Base-by-base conservation (phyloP, 768 basidiomycete species). In the Mycena filopes region DNA sequence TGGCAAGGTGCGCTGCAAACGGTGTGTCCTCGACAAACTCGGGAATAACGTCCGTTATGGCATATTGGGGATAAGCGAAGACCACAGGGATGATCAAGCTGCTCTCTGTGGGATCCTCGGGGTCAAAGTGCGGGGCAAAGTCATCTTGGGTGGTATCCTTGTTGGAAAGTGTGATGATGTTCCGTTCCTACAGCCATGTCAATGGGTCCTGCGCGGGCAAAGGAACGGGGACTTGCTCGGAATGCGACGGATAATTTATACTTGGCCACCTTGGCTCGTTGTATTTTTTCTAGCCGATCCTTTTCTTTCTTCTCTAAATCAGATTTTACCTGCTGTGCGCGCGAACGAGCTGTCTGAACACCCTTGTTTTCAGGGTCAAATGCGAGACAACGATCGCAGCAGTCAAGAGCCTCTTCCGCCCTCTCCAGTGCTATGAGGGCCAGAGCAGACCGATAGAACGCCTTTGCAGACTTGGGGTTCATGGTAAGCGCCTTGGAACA, bases 21-120 rank as follows among this genome's bases (percentile, higher is more conserved):
- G 94, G 86, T 2, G 93, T 90, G 67, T 91, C 87, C 76, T 98
- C 96, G 68, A 88, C 83, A 77, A 97, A 98, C 53, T 90, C 84
- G 16, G 91, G 83, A 68, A 98, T 92, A 62, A 96, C 84, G 77
- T 99, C 98, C 29, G 96, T 94, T 7, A 88, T 94, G 13, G 90
- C 87, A 68, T 95, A 84, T 74, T 95, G 90, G 8, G 98, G 98
- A 77, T 98, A 98, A 65, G 98, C 84, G 78, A 99, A 92, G 82
- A 98, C 94, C 43, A 92, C 90, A 2, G 98, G 97, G 74, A 98
- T 75, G 66, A 97, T 77, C 15, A 97, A 83, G 0, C 88, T 89
- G 65, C 76, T 74, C 69, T 83, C 68, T 60, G 87, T 79, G 60
- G 86, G 74, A 77, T 89, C 91, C 65, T 90, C 87, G 3, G 84